Evolutionary conservation across 2,329 filamentous ascomycete species (phyloP).

Genomic region (Cytospora piceae): DNA sequence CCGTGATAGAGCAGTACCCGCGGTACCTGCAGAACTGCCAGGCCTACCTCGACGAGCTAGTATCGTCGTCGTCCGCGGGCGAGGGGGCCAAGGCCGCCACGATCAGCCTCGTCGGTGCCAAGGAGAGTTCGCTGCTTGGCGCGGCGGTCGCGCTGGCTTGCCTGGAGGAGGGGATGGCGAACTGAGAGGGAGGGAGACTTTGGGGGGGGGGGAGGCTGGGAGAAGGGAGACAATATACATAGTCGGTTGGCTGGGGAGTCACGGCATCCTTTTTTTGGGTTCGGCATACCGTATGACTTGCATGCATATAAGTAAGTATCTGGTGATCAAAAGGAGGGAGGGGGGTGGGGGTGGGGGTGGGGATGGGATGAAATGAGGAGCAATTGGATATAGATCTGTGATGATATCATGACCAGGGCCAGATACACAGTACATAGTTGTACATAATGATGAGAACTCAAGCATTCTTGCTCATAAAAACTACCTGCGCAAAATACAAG

Average conservation of each 20-base stretch:
- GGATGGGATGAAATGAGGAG: background rate
- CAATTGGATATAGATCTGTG: background rate
- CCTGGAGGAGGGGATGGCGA: slow-evolving; percentile 34
- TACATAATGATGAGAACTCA: background rate
- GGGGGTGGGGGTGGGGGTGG: too few relatives aligned
- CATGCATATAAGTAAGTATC: background rate
- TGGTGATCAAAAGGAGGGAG: background rate
- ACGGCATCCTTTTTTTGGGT: background rate
- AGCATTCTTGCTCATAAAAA: background rate
- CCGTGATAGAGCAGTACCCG: slow-evolving; percentile 79
- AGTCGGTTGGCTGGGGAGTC: background rate
- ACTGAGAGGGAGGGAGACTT: slow-evolving; percentile 17
- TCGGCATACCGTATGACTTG: background rate
- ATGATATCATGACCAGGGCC: slow-evolving; percentile 1
- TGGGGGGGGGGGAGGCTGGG: background rate
- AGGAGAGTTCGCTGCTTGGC: slow-evolving; percentile 75
- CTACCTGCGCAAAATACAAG: background rate
- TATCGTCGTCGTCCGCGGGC: slow-evolving; percentile 41
- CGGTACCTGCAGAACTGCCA: slow-evolving; percentile 67
- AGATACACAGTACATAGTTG: slow-evolving; percentile 4
- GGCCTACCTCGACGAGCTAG: slow-evolving; percentile 63
- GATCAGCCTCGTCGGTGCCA: slow-evolving; percentile 68
- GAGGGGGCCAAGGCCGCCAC: slow-evolving; percentile 40
- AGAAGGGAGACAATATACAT: background rate
- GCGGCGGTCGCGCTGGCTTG: slow-evolving; percentile 72